phyloP scores from a whole-genome alignment of 371 early-diverging fungal species.

The Coemansia sp. region DNA sequence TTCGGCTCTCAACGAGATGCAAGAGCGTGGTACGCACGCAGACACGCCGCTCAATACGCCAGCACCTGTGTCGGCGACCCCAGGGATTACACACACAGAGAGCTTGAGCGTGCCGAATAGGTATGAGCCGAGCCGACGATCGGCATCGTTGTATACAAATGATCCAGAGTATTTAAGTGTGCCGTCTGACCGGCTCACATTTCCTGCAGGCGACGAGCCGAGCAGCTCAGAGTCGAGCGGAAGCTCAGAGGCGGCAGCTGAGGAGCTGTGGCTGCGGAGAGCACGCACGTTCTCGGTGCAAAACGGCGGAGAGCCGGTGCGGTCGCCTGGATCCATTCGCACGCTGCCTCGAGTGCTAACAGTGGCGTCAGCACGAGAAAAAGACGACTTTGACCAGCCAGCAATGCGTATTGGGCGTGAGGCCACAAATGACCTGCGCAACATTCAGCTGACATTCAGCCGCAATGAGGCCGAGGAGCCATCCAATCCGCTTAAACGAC shows the following conservation, averaged over 20 bases:
- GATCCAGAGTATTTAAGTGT: neutral
- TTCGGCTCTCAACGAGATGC: neutral
- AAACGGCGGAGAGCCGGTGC: neutral
- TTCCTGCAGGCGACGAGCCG: neutral
- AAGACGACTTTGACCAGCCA: slow-evolving; percentile 33
- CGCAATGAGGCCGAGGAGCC: neutral
- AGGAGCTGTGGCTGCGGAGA: slow-evolving; percentile 23
- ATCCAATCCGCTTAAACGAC: slow-evolving; percentile 37
- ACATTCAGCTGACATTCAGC: slow-evolving; percentile 46
- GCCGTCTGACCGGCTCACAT: neutral
- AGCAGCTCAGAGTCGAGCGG: neutral
- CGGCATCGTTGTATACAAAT: neutral
- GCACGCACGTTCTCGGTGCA: slow-evolving; percentile 34
- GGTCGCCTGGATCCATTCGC: slow-evolving; percentile 8
- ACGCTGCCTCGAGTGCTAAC: slow-evolving; percentile 29
- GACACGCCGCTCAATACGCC: slow-evolving; percentile 5
- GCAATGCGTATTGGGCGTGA: slow-evolving; percentile 37
- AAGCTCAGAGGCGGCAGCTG: slow-evolving; percentile 10
- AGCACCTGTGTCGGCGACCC: neutral
- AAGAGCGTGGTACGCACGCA: neutral
- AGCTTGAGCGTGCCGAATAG: neutral
- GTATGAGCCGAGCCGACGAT: neutral
- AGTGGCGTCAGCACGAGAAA: slow-evolving; percentile 17
- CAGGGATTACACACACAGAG: neutral
- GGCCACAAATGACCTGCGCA: slow-evolving; percentile 45